Evolutionary conservation across 2,329 filamentous ascomycete species (phyloP), one percentile per base, ranked within the genome.

Genomic region (Penicillium expansum): DNA sequence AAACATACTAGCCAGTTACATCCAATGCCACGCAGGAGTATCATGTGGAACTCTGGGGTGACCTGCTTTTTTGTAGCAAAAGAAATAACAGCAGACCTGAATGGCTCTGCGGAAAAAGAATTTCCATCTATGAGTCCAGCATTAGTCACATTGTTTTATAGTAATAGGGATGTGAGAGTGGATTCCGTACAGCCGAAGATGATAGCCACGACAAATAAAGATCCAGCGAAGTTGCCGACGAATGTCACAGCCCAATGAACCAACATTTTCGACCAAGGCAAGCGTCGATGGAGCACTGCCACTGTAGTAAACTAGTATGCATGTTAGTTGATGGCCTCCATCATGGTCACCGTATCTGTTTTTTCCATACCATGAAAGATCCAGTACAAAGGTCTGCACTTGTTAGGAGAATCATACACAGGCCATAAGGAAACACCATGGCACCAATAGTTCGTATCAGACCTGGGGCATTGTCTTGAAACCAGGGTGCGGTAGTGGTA

Each of bases 1-100:
- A 84, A 69, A 56, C 81, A 83, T 3, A 85, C 82, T 0, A 86
- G 76, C 82, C 82, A 85, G 69, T 84, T 84, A 62, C 78, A 80
- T 5, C 82, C 80, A 43, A 85, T 83, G 1, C 71, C 82, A 41
- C 80, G 76, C 0, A 84, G 68, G 63, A 85, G 83, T 49, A 85
- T 80, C 55, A 79, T 76, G 48, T 82, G 78, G 72, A 80, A 82
- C 3, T 73, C 62, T 0, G 82, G 81, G 0, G 69, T 73, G 10
- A 82, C 68, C 58, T 77, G 79, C 60, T 84, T 85, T 18, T 75
- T 73, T 10, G 74, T 79, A 0, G 79, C 77, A 49, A 80, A 81
- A 1, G 71, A 67, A 22, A 81, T 72, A 2, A 77, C 78, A 49
- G 79, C 71, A 0, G 73, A 70, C 48, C 70, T 73, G 64, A 79